phyloP scores from a whole-genome alignment of 306 rosid genomes.

The Begonia peltatifolia region DNA sequence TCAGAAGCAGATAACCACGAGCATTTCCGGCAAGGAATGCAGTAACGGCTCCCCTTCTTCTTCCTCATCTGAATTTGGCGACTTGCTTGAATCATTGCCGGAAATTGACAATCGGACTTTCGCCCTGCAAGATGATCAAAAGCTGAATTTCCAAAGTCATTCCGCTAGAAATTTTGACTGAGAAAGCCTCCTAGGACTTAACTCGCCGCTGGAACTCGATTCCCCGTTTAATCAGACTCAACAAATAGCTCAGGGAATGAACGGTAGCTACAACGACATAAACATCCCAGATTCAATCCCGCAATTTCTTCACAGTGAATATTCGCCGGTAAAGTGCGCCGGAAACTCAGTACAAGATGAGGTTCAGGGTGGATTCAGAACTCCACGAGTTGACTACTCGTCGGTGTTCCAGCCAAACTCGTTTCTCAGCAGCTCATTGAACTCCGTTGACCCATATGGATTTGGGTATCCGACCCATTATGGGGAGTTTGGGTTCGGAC shows the following conservation, averaged over 20 bases:
- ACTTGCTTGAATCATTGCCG: constrained; percentile 53
- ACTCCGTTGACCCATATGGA: constrained; percentile 27
- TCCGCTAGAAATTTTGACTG: constrained; percentile 44
- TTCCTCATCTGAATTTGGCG: constrained; percentile 50
- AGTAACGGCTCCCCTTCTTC: constrained; percentile 45
- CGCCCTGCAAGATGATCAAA: constrained; percentile 27
- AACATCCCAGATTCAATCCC: constrained; percentile 35
- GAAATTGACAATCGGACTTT: constrained; percentile 35
- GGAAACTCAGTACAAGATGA: constrained; percentile 34
- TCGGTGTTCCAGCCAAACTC: constrained; percentile 20
- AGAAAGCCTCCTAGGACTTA: constrained; percentile 30
- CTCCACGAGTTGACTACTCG: constrained; percentile 22
- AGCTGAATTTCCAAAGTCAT: constrained; percentile 17
- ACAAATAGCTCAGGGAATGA: constrained; percentile 21
- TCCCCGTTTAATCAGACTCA: constrained; percentile 12
- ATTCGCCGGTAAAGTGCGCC: constrained; percentile 8
- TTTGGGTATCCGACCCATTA: constrained; percentile 19
- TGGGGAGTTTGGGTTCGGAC: background rate
- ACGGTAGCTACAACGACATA: constrained; percentile 16
- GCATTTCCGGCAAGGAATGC: constrained; percentile 34
- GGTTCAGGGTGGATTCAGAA: constrained; percentile 54
- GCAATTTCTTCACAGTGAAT: constrained; percentile 21
- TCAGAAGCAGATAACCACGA: constrained; percentile 17
- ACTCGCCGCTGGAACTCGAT: constrained; percentile 27
- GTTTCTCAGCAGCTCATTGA: constrained; percentile 22